Percentiles rank a stretch among this genome's conserved stretches.
Conservation (phyloP, 352 stramenopile species). For the Phytophthora uliginosa region DNA sequence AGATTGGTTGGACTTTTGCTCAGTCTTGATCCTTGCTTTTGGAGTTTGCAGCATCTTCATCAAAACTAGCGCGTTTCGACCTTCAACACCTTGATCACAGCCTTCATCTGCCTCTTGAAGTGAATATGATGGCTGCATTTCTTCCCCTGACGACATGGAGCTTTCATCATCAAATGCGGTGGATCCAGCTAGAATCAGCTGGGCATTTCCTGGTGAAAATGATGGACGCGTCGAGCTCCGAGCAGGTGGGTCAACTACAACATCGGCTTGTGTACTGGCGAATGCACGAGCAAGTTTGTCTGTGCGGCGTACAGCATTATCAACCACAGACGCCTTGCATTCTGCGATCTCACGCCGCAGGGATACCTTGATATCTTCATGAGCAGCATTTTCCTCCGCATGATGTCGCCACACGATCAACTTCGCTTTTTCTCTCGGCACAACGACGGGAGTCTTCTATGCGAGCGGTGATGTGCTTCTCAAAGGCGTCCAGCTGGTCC, state of each 20-base stretch:
- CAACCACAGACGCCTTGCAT: background rate
- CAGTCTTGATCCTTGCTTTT: background rate
- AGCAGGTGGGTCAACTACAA: background rate
- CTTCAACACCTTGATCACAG: background rate
- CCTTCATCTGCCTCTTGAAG: background rate
- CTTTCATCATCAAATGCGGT: background rate
- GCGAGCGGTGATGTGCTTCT: background rate
- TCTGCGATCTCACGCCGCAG: background rate
- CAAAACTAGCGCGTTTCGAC: background rate
- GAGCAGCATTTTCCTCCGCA: slow-evolving; percentile 1
- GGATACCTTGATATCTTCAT: background rate
- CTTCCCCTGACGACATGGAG: background rate
- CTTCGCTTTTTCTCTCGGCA: slow-evolving; percentile 15
- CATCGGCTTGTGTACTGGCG: background rate
- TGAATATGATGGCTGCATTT: background rate
- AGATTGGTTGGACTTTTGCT: background rate
- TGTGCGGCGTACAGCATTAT: background rate
- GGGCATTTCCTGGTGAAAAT: background rate
- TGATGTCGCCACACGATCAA: slow-evolving; percentile 12
- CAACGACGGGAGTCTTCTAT: background rate
- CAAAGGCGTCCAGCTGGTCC: background rate
- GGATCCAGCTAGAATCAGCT: background rate
- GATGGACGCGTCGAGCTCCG: background rate
- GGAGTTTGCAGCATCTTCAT: background rate
- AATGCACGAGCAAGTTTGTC: background rate